Evolutionary conservation across 768 basidiomycete species (phyloP), one percentile per base, ranked within the genome.

Genomic region (Dentipellis fragilis): DNA sequence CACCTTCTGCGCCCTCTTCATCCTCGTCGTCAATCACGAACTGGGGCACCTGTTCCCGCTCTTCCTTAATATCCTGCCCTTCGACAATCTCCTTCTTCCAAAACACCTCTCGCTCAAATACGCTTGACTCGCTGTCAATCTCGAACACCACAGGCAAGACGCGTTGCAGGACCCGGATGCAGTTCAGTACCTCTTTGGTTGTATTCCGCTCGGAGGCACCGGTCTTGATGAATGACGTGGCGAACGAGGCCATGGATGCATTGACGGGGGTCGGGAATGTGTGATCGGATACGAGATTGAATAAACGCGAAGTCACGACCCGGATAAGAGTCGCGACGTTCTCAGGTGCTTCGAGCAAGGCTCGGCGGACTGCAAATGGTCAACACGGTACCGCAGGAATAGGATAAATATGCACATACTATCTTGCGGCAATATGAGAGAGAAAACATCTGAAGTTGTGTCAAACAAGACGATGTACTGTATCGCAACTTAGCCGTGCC

Each of bases 21-120:
- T 88, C 86, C 16, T 88, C 89, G 61, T 93, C 90, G 59, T 92
- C 91, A 38, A 95, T 93, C 14, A 94, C 88, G 67, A 95, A 95
- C 65, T 94, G 92, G 10, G 81, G 72, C 54, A 59, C 52, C 46
- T 56, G 54, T 22, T 56, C 65, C 16, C 51, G 54, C 45, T 63
- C 62, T 29, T 63, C 60, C 23, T 60, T 62, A 47, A 5, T 17
- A 17, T 65, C 68, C 22, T 66, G 62, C 16, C 61, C 66, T 36
- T 74, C 75, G 52, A 72, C 71, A 8, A 76, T 72, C 57, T 80
- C 79, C 53, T 78, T 74, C 62, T 74, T 81, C 67, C 95, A 98
- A 29, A 98, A 69, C 1, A 93, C 74, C 62, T 89, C 85, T 61
- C 80, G 64, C 63, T 94, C 94, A 63, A 95, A 85, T 12, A 75